Evolutionary conservation across 371 early-diverging fungal genomes (phyloP).

Genomic region (Mucor piriformis): DNA sequence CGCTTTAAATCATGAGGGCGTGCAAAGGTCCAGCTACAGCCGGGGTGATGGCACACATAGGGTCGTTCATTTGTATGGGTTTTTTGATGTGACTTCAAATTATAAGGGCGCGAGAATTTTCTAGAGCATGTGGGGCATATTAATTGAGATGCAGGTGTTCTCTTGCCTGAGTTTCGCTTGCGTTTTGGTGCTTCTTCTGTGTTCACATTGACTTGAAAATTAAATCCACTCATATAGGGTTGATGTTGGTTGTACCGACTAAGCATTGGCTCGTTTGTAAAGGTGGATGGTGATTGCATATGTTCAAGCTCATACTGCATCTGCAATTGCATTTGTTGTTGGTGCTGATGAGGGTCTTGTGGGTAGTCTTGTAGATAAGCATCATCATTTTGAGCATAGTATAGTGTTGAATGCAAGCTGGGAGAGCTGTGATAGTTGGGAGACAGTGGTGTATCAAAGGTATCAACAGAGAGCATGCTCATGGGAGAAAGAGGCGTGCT

Average conservation of each 20-base stretch:
- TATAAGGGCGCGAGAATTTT: slow-evolving; percentile 77
- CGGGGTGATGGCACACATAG: slow-evolving; percentile 56
- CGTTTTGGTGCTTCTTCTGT: neutral
- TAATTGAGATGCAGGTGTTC: slow-evolving; percentile 3
- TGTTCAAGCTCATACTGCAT: neutral
- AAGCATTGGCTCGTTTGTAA: neutral
- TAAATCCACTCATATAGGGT: no score
- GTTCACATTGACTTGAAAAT: neutral
- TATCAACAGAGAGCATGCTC: slow-evolving; percentile 8
- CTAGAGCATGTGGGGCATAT: slow-evolving; percentile 34
- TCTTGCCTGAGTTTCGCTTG: slow-evolving; percentile 1
- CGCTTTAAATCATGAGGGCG: slow-evolving; percentile 80
- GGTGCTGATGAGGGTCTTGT: no score
- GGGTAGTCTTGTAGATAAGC: neutral
- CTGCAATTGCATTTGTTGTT: neutral
- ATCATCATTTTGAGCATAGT: neutral
- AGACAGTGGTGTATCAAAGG: neutral
- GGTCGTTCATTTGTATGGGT: slow-evolving; percentile 76
- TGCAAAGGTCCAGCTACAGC: slow-evolving; percentile 64
- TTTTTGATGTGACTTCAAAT: slow-evolving; percentile 78
- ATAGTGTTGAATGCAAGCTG: neutral
- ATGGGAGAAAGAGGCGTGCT: slow-evolving; percentile 9
- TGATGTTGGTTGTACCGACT: no score
- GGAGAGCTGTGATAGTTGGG: neutral
- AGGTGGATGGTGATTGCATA: neutral